Base-by-base conservation (phyloP, 345 rosid genomes). In the Pelargonium nanum region DNA sequence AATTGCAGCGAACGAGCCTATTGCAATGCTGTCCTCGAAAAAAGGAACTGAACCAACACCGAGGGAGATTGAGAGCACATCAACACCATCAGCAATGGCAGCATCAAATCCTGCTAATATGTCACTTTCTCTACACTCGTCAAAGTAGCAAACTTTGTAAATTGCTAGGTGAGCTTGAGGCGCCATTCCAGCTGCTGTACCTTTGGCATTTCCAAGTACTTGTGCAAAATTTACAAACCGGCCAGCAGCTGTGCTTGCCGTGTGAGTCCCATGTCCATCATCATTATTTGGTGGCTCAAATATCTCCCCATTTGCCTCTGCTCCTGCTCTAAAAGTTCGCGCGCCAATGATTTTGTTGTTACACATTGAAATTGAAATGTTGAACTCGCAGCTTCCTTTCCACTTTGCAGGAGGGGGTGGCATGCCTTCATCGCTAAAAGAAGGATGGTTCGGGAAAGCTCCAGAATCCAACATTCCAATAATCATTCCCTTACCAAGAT, bases 251-350 rank as follows among this genome's bases (percentile, higher is more conserved):
- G 85, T 82, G 54, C 84, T 67, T 50, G 85, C 75, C 8, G 80
- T 81, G 65, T 82, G 85, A 2, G 85, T 85, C 20, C 87, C 81
- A 34, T 85, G 91, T 4, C 85, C 84, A 26, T 80, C 84, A 4
- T 75, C 69, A 61, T 78, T 87, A 44, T 51, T 34, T 5, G 91
- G 87, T 22, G 73, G 72, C 23, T 32, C 55, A 19, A 24, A 51
- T 44, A 50, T 72, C 19, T 0, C 17, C 24, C 45, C 67, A 30
- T 63, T 26, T 17, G 68, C 61, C 17, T 52, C 25, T 22, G 70
- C 68, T 5, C 69, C 81, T 8, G 66, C 44, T 55, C 62, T 52
- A 61, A 75, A 79, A 34, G 77, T 64, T 57, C 86, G 73, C 12
- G 86, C 84, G n/a, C 88, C 82, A 1, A 83, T 76, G 22, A 83